A percentile compares a stretch with the other conserved stretches of the same genome.
Evolutionary conservation across 2,329 filamentous ascomycete species (phyloP).

Genomic region (Ophiostoma montium): DNA sequence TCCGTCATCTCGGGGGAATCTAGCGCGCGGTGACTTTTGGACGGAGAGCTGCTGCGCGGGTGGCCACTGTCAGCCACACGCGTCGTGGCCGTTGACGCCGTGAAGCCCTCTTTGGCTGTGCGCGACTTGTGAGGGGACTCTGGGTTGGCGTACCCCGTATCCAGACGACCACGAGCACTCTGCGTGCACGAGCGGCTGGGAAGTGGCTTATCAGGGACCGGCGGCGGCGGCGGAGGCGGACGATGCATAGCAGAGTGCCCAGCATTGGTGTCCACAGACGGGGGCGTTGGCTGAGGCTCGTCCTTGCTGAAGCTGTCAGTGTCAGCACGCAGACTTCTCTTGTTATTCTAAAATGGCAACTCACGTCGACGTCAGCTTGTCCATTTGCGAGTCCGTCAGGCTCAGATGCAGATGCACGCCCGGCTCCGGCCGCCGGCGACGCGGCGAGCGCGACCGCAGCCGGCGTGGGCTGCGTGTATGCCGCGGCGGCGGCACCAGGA

Average conservation of each 20-base stretch:
- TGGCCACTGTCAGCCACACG: neutral
- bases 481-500: slow-evolving; percentile 21
- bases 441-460: slow-evolving; percentile 22
- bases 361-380: slow-evolving; percentile 32
- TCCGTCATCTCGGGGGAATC: slow-evolving; percentile 6
- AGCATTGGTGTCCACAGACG: neutral
- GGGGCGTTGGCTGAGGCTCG: neutral
- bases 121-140: slow-evolving; percentile 1
- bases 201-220: neutral
- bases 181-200: neutral
- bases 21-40: neutral
- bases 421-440: slow-evolving; percentile 20
- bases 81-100: neutral
- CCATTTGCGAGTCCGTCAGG: slow-evolving; percentile 34
- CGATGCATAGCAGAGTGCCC: neutral
- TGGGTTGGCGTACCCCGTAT: neutral
- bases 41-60: neutral
- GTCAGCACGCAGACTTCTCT: neutral
- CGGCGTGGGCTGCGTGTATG: slow-evolving; percentile 3
- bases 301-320: slow-evolving; percentile 3
- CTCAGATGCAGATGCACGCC: slow-evolving; percentile 33
- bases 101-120: neutral
- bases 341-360: neutral
- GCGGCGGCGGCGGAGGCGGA: neutral
- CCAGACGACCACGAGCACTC: neutral